Conservation (phyloP, 2,329 filamentous ascomycete species). For the Aspergillus sojae region DNA sequence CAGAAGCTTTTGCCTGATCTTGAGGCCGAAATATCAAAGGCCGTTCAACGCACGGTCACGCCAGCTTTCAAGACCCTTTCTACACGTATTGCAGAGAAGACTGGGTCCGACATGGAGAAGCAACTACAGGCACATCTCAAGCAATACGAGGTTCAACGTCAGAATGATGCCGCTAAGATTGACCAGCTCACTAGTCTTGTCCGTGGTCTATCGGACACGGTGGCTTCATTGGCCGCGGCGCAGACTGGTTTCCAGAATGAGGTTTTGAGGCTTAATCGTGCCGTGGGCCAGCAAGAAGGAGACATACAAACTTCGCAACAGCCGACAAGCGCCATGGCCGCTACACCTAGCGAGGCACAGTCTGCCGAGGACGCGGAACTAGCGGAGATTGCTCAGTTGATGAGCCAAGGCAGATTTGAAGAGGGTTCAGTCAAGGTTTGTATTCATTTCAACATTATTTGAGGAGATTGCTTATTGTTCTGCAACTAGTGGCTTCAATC, state of each 20-base stretch:
- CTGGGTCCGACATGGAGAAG: conserved; percentile 69
- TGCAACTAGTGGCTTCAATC: conserved; percentile 62
- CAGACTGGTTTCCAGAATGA: conserved; percentile 47
- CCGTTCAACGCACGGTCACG: conserved; percentile 65
- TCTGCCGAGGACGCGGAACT: conserved; percentile 45
- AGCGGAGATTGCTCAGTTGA: conserved; percentile 44
- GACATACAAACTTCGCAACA: conserved; percentile 22
- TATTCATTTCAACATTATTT: conserved; percentile 4
- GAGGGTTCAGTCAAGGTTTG: conserved; percentile 50
- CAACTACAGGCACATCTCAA: conserved; percentile 56
- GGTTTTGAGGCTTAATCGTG: conserved; percentile 40
- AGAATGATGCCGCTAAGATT: conserved; percentile 60
- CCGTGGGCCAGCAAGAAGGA: conserved; percentile 29
- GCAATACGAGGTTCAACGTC: conserved; percentile 55
- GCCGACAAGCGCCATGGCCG: conserved; percentile 19
- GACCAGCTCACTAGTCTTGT: conserved; percentile 62
- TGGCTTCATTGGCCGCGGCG: conserved; percentile 46
- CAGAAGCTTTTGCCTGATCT: conserved; percentile 68
- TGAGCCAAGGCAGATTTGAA: conserved; percentile 45
- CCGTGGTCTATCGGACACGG: conserved; percentile 55
- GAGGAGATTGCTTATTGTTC: background rate
- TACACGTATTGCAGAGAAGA: conserved; percentile 66
- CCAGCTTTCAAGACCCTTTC: conserved; percentile 69
- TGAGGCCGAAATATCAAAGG: conserved; percentile 67
- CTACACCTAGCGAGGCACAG: conserved; percentile 18